Evolutionary conservation across 2,329 filamentous ascomycete genomes (phyloP), one percentile per base, ranked within the genome.

Genomic region (Exophiala spinifera): DNA sequence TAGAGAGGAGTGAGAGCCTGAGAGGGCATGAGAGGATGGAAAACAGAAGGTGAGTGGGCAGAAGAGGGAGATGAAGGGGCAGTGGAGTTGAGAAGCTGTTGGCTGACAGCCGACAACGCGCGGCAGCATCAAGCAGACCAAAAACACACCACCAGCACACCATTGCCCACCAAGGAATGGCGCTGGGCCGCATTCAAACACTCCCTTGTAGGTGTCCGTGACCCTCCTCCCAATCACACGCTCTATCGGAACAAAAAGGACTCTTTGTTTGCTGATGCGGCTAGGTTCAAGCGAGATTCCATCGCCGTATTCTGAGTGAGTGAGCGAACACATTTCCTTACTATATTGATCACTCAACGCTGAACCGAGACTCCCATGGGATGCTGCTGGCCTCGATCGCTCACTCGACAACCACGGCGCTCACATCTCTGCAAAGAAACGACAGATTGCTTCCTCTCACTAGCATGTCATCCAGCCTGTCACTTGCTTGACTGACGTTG

Each of bases 51-150:
- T n/a, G 17, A 39, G 46, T 21, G 33, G 20, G 45, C 45, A 47
- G n/a, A 23, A 39, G 45, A 43, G 51, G 44, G 56, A 58, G 52
- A 58, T 58, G 56, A 58, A 58, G 56, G 56, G 56, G 43, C 33
- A 40, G 33, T 34, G 40, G 49, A 40, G 25, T 20, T 15, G 23
- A 15, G 21, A n/a, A 44, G 45, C 49, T 46, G 56, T 55, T 58
- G 56, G 56, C 28, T 23, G 42, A 55, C 28, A 51, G 48, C 25
- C 28, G 14, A 39, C 49, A 45, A 51, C 50, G 43, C 50, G 50
- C 43, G 50, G 50, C 50, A 52, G 37, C 31, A 33, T 34, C 37
- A 46, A 39, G 34, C 20, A 20, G 19, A 34, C 31, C 40, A 25
- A n/a, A 11, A 31, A 10, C 28, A 31, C 28, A 31, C 28, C 28